phyloP scores from a whole-genome alignment of 495 filamentous ascomycete species.

The Penicillium cosmopolitanum region DNA sequence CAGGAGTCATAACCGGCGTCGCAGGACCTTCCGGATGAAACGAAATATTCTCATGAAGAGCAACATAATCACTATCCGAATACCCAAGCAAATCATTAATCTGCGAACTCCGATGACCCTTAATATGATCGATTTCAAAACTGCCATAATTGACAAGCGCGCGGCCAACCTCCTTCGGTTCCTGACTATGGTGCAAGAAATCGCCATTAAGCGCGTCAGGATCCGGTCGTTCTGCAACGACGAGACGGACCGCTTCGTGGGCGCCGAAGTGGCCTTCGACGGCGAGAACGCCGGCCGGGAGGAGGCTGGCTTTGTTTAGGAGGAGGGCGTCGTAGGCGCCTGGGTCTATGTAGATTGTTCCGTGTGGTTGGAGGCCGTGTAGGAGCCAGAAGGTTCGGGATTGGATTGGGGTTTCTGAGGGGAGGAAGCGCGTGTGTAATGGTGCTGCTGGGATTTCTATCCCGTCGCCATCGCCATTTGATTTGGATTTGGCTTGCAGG shows the following conservation, averaged over 20 bases:
- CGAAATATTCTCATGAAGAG: conserved; percentile 84
- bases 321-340: conserved; percentile 85
- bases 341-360: conserved; percentile 87
- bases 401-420: conserved; percentile 81
- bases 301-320: conserved; percentile 78
- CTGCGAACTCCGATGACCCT: conserved; percentile 78
- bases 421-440: conserved; percentile 90
- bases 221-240: conserved; percentile 66
- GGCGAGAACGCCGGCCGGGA: conserved; percentile 88
- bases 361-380: conserved; percentile 89
- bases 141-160: conserved; percentile 95
- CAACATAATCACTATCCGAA: conserved; percentile 93
- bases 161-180: conserved; percentile 79
- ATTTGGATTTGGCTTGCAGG: conserved; percentile 33
- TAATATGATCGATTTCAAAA: conserved; percentile 78
- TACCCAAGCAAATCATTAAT: conserved; percentile 82
- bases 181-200: conserved; percentile 45
- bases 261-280: conserved; percentile 86
- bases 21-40: conserved; percentile 46
- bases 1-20: conserved; percentile 48
- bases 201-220: conserved; percentile 45
- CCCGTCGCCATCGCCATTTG: conserved; percentile 23
- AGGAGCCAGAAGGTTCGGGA: conserved; percentile 97
- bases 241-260: conserved; percentile 86
- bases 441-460: conserved; percentile 45